These are phyloP conservation scores for Meyerozyma sp. DNA, from an alignment of 1,139 yeast species.

Conservation along the genomic window DNA sequence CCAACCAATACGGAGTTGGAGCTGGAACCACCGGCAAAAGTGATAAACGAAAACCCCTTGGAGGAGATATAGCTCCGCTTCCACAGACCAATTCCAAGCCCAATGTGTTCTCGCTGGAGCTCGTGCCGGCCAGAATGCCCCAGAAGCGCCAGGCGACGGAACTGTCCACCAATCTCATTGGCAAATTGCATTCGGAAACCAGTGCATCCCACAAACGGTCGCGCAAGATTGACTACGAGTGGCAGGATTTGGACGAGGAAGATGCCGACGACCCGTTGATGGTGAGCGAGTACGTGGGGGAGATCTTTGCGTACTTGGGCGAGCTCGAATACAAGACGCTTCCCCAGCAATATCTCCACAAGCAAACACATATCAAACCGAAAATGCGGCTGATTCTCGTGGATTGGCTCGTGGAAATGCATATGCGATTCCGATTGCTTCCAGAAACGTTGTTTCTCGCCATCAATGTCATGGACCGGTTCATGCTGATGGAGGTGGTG, in stretches of 20 bases:
- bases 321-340: constrained; percentile 69
- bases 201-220: constrained; percentile 27
- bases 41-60: constrained; percentile 26
- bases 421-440: constrained; percentile 73
- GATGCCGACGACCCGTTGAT: constrained; percentile 89
- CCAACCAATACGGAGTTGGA: constrained; percentile 29
- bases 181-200: constrained; percentile 28
- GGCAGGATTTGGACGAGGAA: constrained; percentile 92
- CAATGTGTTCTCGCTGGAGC: constrained; percentile 1
- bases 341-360: constrained; percentile 71
- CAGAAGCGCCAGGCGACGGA: constrained; percentile 55
- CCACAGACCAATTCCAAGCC: constrained; percentile 12
- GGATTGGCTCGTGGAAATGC: constrained; percentile 95
- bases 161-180: constrained; percentile 45
- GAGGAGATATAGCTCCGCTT: constrained; percentile 30
- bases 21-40: constrained; percentile 6
- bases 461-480: constrained; percentile 86
- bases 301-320: constrained; percentile 76
- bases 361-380: constrained; percentile 75
- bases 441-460: constrained; percentile 91
- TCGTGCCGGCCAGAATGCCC: constrained; percentile 42
- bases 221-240: constrained; percentile 47
- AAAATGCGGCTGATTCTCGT: constrained; percentile 85
- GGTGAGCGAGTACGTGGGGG: constrained; percentile 91
- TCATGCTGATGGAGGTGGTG: constrained; percentile 74